Percentiles rank a stretch among this genome's conserved stretches.
These are phyloP conservation scores for Lagenaria siceraria DNA, from an alignment of 306 rosid genomes.

Conservation along the genomic window DNA sequence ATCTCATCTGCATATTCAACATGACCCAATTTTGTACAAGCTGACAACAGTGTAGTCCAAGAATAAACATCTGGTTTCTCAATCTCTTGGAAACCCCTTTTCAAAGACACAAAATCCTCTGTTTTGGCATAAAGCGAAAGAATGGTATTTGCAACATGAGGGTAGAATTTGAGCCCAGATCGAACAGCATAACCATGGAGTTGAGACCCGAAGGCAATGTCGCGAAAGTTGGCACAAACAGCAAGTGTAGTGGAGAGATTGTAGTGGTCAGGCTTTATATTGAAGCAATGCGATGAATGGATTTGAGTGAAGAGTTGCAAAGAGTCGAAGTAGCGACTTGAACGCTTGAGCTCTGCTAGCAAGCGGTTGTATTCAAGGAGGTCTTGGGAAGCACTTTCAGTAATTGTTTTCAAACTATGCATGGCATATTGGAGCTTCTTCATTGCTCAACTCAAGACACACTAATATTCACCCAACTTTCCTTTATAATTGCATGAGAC, in stretches of 20 bases:
- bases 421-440: background rate
- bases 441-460: background rate
- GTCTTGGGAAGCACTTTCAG: background rate
- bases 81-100: conserved; percentile 25
- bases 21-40: conserved; percentile 29
- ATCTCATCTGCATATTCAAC: conserved; percentile 28
- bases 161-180: conserved; percentile 31
- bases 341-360: conserved; percentile 32
- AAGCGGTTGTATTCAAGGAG: conserved; percentile 31
- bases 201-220: conserved; percentile 31
- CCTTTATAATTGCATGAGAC: too few relatives aligned
- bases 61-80: conserved; percentile 43
- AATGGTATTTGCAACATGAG: conserved; percentile 54
- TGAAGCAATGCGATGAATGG: conserved; percentile 27
- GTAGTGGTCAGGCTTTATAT: conserved; percentile 41
- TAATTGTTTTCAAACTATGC: background rate
- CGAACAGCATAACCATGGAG: conserved; percentile 38
- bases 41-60: conserved; percentile 62
- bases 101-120: conserved; percentile 25
- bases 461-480: too few relatives aligned
- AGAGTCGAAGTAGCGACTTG: conserved; percentile 27
- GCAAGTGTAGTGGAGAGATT: conserved; percentile 50
- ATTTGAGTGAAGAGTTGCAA: conserved; percentile 33
- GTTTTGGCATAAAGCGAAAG: conserved; percentile 51
- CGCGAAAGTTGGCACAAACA: conserved; percentile 28